Conservation (phyloP, 805 yeast species). For the Ogataea trehalophila region DNA sequence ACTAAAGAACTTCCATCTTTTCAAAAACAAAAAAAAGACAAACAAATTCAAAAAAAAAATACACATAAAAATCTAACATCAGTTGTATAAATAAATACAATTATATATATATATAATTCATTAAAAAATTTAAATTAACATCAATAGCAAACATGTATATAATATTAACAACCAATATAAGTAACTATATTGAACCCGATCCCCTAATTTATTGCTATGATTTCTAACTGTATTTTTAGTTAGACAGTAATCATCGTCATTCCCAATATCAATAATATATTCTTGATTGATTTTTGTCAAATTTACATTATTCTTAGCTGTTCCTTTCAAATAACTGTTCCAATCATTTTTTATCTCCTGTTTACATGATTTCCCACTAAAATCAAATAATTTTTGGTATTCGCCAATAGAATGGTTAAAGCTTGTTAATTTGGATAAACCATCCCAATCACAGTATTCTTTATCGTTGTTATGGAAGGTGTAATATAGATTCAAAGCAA, state of each 20-base stretch:
- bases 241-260: constrained; percentile 7
- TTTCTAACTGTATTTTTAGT: background rate
- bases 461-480: constrained; percentile 16
- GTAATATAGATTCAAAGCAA: constrained; percentile 36
- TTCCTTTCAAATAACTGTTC: constrained; percentile 20
- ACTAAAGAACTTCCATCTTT: background rate
- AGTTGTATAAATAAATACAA: constrained; percentile 8
- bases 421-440: constrained; percentile 12
- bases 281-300: constrained; percentile 4
- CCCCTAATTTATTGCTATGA: background rate
- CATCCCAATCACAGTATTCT: constrained; percentile 13
- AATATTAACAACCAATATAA: background rate
- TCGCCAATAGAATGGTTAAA: constrained; percentile 11
- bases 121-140: background rate
- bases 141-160: background rate
- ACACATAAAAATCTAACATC: background rate
- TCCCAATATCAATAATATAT: constrained; percentile 12
- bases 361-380: constrained; percentile 20
- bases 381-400: constrained; percentile 14
- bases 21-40: background rate
- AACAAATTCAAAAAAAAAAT: no score
- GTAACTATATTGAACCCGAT: constrained; percentile 10
- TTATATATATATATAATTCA: constrained; percentile 8
- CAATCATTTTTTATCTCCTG: constrained; percentile 23
- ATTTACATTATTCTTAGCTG: constrained; percentile 8